Evolutionary conservation across 352 stramenopile species (phyloP).

Genomic region (Globisporangium nunn): DNA sequence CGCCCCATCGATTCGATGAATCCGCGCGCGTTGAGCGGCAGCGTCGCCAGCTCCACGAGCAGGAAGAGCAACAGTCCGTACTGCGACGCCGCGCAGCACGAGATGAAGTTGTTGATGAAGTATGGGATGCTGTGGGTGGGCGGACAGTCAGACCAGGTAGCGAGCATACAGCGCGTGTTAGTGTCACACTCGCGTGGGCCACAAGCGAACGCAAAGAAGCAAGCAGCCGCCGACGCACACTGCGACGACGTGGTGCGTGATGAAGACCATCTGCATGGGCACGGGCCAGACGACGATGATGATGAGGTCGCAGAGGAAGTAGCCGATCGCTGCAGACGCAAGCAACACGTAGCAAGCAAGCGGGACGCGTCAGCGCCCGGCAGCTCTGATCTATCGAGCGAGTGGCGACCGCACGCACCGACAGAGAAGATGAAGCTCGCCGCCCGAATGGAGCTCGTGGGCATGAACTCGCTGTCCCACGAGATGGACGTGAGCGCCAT

Average conservation of each 20-base stretch:
- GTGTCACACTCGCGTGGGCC: neutral
- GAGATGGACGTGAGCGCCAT: constrained; percentile 59
- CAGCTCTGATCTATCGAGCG: neutral
- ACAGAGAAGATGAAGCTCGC: constrained; percentile 83
- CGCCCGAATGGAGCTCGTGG: constrained; percentile 62
- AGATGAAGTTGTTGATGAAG: constrained; percentile 84
- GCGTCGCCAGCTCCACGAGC: constrained; percentile 72
- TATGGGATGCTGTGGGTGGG: constrained; percentile 47
- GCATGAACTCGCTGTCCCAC: constrained; percentile 58
- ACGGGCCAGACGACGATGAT: constrained; percentile 76
- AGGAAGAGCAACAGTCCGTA: constrained; percentile 74
- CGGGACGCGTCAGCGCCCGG: neutral
- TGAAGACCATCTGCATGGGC: constrained; percentile 68
- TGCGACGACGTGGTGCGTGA: constrained; percentile 73
- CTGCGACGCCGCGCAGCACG: constrained; percentile 68
- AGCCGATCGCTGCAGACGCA: constrained; percentile 48
- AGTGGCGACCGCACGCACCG: constrained; percentile 22
- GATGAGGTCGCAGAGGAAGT: constrained; percentile 75
- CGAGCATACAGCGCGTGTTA: neutral
- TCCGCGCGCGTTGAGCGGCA: constrained; percentile 66
- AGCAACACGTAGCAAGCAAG: neutral
- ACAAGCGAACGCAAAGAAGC: neutral
- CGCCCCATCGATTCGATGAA: constrained; percentile 68
- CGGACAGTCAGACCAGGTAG: neutral
- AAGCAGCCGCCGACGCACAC: constrained; percentile 35